These are phyloP conservation scores for Wickerhamomyces queroliae DNA, from an alignment of 805 yeast species.

Conservation along the genomic window DNA sequence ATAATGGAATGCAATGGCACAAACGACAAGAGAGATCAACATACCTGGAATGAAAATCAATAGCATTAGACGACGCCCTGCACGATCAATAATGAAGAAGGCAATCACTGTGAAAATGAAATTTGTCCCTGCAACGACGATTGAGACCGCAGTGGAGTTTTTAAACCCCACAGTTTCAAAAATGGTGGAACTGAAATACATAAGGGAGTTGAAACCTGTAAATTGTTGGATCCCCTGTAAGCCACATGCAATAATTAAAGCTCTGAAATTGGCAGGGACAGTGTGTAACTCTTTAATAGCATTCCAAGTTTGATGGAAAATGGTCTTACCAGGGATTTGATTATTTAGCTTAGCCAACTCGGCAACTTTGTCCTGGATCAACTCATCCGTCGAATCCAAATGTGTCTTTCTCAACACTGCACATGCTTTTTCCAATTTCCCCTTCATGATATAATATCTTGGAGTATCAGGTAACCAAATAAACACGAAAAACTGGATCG, in stretches of 20 bases:
- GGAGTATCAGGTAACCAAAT: constrained; percentile 94
- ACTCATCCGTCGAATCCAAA: constrained; percentile 52
- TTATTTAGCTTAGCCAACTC: constrained; percentile 51
- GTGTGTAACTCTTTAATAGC: constrained; percentile 59
- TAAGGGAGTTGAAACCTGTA: constrained; percentile 92
- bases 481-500: constrained; percentile 68
- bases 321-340: constrained; percentile 40
- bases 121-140: constrained; percentile 91
- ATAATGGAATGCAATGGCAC: constrained; percentile 90
- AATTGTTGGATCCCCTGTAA: constrained; percentile 95
- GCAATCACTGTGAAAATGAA: constrained; percentile 85
- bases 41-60: constrained; percentile 81
- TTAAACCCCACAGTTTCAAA: constrained; percentile 87
- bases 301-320: constrained; percentile 47
- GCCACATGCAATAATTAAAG: constrained; percentile 85
- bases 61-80: constrained; percentile 84
- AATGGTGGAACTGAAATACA: constrained; percentile 92
- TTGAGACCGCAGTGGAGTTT: constrained; percentile 90
- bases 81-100: constrained; percentile 75
- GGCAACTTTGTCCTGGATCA: constrained; percentile 59
- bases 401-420: constrained; percentile 61
- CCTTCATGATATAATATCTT: constrained; percentile 74
- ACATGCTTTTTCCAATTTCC: constrained; percentile 58
- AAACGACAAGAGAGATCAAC: constrained; percentile 67
- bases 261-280: constrained; percentile 79